Base-by-base conservation (phyloP, 495 filamentous ascomycete genomes). In the Penicillium chermesinum region DNA sequence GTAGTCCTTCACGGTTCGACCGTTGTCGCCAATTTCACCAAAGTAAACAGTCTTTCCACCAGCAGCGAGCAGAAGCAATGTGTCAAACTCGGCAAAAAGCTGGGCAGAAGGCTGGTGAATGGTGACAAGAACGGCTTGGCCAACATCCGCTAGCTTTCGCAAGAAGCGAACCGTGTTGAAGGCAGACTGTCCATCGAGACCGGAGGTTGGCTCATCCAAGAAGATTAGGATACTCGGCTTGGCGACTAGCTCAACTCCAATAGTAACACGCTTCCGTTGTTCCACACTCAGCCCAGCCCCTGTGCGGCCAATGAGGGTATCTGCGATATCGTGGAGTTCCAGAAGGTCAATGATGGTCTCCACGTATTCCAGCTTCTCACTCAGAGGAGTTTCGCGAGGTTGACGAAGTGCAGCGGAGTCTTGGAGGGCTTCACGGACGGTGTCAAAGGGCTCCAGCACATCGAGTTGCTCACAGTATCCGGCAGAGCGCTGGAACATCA, bases 81-180 rank as follows among this genome's bases (percentile, higher is more conserved):
- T 77, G 55, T 91, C 86, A 54, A 91, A 91, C 53, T 86, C 69
- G 43, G 84, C 77, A 51, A 91, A 89, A 7, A 91, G 67, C 13
- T 83, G 75, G 3, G 83, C 78, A 0, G 79, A 84, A 5, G 87
- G 87, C 54, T 91, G 87, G 56, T 90, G 85, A 25, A 91, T 89
- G 0, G 86, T 91, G 41, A 83, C 84, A 0, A 83, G 61, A 15
- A 91, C 81, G 2, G 84, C 82, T 57, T 89, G 85, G 3, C 87
- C 83, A 18, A 73, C 72, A 41, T 80, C 73, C 4, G 84, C 80
- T 2, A 88, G 70, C 52, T 86, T 87, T 2, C 80, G 63, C 22
- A 88, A 61, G 55, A 87, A 83, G 13, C 78, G 69, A 17, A 83
- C 72, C 9, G 85, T 84, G 50, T 81, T 81, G 54, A 74, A 86